Conservation (phyloP, 2,329 filamentous ascomycete genomes). For the Penicillium decumbens region DNA sequence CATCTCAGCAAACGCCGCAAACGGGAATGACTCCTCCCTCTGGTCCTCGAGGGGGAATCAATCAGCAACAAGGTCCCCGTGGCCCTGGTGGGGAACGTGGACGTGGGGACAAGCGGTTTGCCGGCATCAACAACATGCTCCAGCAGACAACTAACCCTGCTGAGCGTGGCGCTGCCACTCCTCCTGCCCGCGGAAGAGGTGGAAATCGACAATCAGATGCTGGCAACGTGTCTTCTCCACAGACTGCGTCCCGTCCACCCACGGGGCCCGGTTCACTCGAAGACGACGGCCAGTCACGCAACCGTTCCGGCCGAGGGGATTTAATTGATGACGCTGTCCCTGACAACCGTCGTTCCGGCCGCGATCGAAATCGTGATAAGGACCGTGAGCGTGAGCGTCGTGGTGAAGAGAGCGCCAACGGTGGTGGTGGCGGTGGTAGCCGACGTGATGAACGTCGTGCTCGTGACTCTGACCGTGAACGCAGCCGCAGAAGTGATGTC, state of each 20-base stretch:
- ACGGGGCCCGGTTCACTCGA: slow-evolving; percentile 28
- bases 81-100: slow-evolving; percentile 37
- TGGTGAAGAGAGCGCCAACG: slow-evolving; percentile 27
- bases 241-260: slow-evolving; percentile 29
- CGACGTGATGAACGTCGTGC: slow-evolving; percentile 39
- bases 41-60: slow-evolving; percentile 38
- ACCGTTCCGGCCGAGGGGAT: slow-evolving; percentile 30
- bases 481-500: slow-evolving; percentile 32
- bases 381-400: slow-evolving; percentile 32
- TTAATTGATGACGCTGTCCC: slow-evolving; percentile 32
- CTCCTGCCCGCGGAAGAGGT: slow-evolving; percentile 40
- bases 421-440: slow-evolving; percentile 19
- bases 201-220: slow-evolving; percentile 33
- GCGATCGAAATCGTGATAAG: slow-evolving; percentile 26
- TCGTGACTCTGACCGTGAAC: slow-evolving; percentile 34
- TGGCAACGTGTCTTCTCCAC: slow-evolving; percentile 31
- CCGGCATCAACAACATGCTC: slow-evolving; percentile 46
- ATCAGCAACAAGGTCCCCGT: slow-evolving; percentile 37
- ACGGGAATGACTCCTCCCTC: slow-evolving; percentile 35
- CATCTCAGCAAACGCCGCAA: slow-evolving; percentile 25
- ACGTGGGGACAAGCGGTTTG: slow-evolving; percentile 46
- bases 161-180: slow-evolving; percentile 33
- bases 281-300: slow-evolving; percentile 29
- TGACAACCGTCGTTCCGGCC: slow-evolving; percentile 33
- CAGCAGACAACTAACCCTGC: slow-evolving; percentile 39